Conservation (phyloP, 2,329 filamentous ascomycete species). For the Phoma sp. region DNA sequence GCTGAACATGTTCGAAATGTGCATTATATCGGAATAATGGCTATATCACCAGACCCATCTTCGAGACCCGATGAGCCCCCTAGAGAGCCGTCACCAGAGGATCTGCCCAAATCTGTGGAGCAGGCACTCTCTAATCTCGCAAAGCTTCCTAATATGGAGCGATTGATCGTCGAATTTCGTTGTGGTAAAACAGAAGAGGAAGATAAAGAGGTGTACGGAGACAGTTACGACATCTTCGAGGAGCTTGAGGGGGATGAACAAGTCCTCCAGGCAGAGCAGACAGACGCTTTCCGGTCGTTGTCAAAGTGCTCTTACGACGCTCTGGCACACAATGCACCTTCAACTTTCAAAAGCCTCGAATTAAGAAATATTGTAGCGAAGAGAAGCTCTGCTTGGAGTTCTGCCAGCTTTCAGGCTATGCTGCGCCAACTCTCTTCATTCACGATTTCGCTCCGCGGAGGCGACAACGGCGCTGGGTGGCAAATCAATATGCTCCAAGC, state of each 20-base stretch:
- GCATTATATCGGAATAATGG: background rate
- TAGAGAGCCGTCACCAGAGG: background rate
- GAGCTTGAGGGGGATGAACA: background rate
- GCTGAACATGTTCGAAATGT: background rate
- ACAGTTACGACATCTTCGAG: background rate
- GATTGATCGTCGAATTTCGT: background rate
- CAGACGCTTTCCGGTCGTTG: background rate
- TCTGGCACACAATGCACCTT: background rate
- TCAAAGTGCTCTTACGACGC: background rate
- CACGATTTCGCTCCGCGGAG: background rate
- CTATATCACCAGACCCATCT: background rate
- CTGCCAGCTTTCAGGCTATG: background rate
- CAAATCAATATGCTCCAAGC: background rate
- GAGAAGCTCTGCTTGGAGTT: background rate
- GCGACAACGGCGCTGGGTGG: background rate
- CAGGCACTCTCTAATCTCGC: background rate
- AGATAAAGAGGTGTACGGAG: background rate
- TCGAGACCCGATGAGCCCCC: background rate
- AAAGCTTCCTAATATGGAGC: background rate
- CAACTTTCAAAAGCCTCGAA: background rate
- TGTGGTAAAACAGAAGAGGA: background rate
- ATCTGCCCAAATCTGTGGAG: background rate
- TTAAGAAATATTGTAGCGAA: background rate
- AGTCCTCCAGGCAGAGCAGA: background rate
- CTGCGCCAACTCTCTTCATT: background rate